Evolutionary conservation across 208 protist genomes (phyloP).

Genomic region (Trypanosoma melophagium): DNA sequence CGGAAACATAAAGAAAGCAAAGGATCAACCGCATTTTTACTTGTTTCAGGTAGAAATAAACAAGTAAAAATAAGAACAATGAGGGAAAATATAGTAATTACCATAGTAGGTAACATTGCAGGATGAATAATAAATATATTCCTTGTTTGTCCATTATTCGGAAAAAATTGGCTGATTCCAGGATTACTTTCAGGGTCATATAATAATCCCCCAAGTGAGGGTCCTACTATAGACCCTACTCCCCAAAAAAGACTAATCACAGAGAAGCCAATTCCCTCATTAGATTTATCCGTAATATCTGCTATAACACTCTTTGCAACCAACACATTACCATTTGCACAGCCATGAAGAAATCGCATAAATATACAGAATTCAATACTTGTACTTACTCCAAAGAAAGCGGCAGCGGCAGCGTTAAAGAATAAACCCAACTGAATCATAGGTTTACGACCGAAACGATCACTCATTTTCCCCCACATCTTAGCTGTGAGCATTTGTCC

Average conservation of each 20-base stretch:
- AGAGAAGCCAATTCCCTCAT: slow-evolving; percentile 91
- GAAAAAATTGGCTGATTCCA: slow-evolving; percentile 20
- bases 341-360: slow-evolving; percentile 76
- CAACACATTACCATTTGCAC: slow-evolving; percentile 63
- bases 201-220: slow-evolving; percentile 61
- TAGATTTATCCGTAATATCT: slow-evolving; percentile 78
- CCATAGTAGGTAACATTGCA: slow-evolving; percentile 65
- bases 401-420: slow-evolving; percentile 44
- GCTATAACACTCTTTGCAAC: slow-evolving; percentile 82
- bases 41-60: slow-evolving; percentile 36
- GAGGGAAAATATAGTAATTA: slow-evolving; percentile 40
- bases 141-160: slow-evolving; percentile 26
- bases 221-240: slow-evolving; percentile 68
- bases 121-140: slow-evolving; percentile 49
- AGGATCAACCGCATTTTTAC: slow-evolving; percentile 23
- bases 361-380: slow-evolving; percentile 58
- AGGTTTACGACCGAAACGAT: slow-evolving; percentile 44
- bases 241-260: slow-evolving; percentile 95
- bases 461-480: slow-evolving; percentile 53
- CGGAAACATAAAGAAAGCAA: slow-evolving; percentile 21
- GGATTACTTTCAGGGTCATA: slow-evolving; percentile 55
- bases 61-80: slow-evolving; percentile 32
- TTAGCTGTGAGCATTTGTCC: slow-evolving; percentile 52
- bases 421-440: slow-evolving; percentile 41
- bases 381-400: slow-evolving; percentile 69